Evolutionary conservation across 2,329 filamentous ascomycete species (phyloP), one percentile per base, ranked within the genome.

Genomic region (Paraphoma chrysanthemicola): DNA sequence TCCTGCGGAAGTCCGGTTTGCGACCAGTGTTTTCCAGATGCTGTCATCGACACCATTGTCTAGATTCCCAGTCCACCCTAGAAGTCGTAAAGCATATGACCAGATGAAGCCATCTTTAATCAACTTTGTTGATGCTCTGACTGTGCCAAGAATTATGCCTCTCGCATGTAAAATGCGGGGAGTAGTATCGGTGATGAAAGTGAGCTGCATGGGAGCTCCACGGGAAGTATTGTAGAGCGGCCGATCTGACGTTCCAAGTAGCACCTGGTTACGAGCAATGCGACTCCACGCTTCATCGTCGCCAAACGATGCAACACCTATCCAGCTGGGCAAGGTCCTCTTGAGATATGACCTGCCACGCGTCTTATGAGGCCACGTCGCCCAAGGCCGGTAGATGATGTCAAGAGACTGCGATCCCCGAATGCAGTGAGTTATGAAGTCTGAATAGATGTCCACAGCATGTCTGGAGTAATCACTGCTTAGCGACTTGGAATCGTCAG

Each of bases 311-410:
- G 49, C 49, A 16, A 55, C 23, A 6, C 47, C 47, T 2, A 47
- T 31, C 53, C 53, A 55, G 18, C 28, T 47, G 1, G 52, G 52
- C 10, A 42, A 17, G 45, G 7, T 6, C 9, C 11, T 41, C 17
- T 43, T 39, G n/a, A n/a, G n/a, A n/a, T 41, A 6, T 16, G 38
- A 41, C 7, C 16, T 18, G 38, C 8, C 5, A 23, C 30, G 14
- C 14, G 31, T 28, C 6, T 6, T 11, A 33, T 14, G 17, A n/a
- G 48, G 61, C 0, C 33, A 53, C 12, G n/a, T 48, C 9, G 73
- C 73, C 76, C 76, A 78, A 0, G 72, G 73, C 3, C 76, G 62
- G 36, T 74, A 77, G 1, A 78, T 60, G 11, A 78, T 73, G 45
- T 78, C 76, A 14, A 78, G 48, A 8, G 71, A 68, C 12, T 57